Conservation (phyloP, 1,139 yeast genomes). For the Chernovozyma sophiae-reginae region DNA sequence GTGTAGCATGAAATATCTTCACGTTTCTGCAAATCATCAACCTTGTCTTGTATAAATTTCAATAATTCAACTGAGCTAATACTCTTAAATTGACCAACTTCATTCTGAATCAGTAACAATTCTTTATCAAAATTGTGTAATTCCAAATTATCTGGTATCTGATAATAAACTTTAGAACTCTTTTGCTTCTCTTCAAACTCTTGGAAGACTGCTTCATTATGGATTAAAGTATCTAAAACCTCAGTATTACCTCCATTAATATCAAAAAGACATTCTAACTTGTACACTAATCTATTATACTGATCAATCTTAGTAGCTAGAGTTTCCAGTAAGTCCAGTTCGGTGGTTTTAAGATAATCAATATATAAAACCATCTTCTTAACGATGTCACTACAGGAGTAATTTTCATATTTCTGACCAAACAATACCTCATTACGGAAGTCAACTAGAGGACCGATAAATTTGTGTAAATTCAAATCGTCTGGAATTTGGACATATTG, state of each 20-base stretch:
- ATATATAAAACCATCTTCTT: neutral
- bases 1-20: neutral
- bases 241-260: conserved; percentile 28
- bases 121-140: conserved; percentile 26
- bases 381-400: neutral
- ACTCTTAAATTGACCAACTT: neutral
- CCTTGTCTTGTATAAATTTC: neutral
- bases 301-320: neutral
- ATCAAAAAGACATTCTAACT: conserved; percentile 8
- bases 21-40: neutral
- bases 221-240: conserved; percentile 29
- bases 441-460: conserved; percentile 3
- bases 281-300: conserved; percentile 1
- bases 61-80: neutral
- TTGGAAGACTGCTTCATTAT: conserved; percentile 22
- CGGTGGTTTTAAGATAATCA: neutral
- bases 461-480: conserved; percentile 21
- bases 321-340: neutral
- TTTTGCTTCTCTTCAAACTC: conserved; percentile 18
- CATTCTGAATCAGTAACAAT: neutral
- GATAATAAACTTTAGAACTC: neutral
- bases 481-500: conserved; percentile 19
- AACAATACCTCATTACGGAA: conserved; percentile 1
- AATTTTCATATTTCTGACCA: neutral
- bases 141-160: conserved; percentile 21